Conservation (phyloP, 2,329 filamentous ascomycete genomes). For the Westerdykella aurantiaca region DNA sequence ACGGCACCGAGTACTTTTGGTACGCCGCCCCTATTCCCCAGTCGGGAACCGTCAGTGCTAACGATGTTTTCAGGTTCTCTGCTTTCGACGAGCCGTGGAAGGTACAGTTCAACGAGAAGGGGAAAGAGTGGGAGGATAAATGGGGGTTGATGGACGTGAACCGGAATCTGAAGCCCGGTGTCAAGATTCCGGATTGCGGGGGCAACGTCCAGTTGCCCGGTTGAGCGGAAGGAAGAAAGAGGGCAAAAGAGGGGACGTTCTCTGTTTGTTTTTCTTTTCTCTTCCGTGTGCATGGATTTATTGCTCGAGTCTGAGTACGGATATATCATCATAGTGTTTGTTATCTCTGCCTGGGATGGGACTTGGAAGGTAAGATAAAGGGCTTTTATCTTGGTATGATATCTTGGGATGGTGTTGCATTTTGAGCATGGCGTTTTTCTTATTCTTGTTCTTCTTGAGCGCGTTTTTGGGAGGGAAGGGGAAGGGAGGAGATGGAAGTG, state of each 20-base stretch:
- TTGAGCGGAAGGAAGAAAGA: neutral
- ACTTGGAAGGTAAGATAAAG: too few species aligned
- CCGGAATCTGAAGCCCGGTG: slow-evolving; percentile 73
- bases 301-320: neutral
- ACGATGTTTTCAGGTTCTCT: slow-evolving; percentile 58
- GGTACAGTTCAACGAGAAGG: slow-evolving; percentile 59
- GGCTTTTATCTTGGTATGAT: too few species aligned
- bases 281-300: neutral
- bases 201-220: slow-evolving; percentile 53
- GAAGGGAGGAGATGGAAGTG: too few species aligned
- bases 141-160: slow-evolving; percentile 88
- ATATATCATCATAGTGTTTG: neutral
- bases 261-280: neutral
- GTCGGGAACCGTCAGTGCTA: neutral
- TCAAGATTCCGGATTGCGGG: slow-evolving; percentile 82
- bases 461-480: too few species aligned
- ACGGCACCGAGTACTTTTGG: slow-evolving; percentile 93
- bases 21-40: slow-evolving; percentile 34
- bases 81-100: slow-evolving; percentile 98
- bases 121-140: slow-evolving; percentile 82
- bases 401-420: too few species aligned
- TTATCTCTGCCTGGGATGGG: too few species aligned
- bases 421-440: too few species aligned
- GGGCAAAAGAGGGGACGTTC: neutral
- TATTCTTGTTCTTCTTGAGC: too few species aligned